Conservation (phyloP, 2,329 filamentous ascomycete species). For the Pseudocercospora cruenta region DNA sequence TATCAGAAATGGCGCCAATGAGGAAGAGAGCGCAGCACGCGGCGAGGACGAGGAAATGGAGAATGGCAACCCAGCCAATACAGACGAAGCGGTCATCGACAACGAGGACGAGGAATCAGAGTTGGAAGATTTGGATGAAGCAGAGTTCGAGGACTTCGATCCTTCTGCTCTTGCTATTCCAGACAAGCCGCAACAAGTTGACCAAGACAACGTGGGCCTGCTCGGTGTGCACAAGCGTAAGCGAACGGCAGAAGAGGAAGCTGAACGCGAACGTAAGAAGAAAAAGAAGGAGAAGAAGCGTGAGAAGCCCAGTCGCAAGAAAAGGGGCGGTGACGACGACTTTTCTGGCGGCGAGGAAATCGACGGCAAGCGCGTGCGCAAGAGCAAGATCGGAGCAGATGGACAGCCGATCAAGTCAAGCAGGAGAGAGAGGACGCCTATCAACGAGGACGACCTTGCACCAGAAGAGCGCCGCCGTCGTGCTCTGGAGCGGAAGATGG, state of each 20-base stretch:
- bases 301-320: slow-evolving; percentile 29
- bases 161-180: slow-evolving; percentile 63
- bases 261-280: slow-evolving; percentile 60
- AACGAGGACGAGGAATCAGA: slow-evolving; percentile 63
- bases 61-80: slow-evolving; percentile 22
- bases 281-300: slow-evolving; percentile 33
- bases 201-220: slow-evolving; percentile 63
- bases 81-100: slow-evolving; percentile 42
- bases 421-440: slow-evolving; percentile 56
- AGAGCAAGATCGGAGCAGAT: slow-evolving; percentile 49
- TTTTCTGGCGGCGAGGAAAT: slow-evolving; percentile 51
- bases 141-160: slow-evolving; percentile 68
- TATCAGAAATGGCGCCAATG: slow-evolving; percentile 24
- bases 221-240: slow-evolving; percentile 67
- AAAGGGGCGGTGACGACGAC: slow-evolving; percentile 27
- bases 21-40: slow-evolving; percentile 7
- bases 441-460: slow-evolving; percentile 76
- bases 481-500: slow-evolving; percentile 84
- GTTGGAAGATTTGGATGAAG: slow-evolving; percentile 67
- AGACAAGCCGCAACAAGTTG: slow-evolving; percentile 62
- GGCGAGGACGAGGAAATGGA: slow-evolving; percentile 37
- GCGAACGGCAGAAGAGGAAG: slow-evolving; percentile 63
- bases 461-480: slow-evolving; percentile 82
- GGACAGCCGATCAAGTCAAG: slow-evolving; percentile 55
- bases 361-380: slow-evolving; percentile 58